Conservation (phyloP, 495 filamentous ascomycete species). For the Bacidia rubella region DNA sequence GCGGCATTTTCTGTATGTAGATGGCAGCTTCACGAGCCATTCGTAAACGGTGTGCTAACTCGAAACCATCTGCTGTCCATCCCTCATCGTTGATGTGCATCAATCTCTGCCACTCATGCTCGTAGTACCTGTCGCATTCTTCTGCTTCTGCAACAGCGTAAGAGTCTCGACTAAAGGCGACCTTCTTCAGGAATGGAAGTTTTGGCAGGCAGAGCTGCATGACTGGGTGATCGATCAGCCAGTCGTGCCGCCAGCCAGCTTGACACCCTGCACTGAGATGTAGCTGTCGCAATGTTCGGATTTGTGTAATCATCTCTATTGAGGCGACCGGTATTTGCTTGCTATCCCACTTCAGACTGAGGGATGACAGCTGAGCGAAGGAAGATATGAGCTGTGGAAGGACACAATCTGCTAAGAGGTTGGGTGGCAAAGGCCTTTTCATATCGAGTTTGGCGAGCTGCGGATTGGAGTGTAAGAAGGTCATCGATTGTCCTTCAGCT, state of each 20-base stretch:
- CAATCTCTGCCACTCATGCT: neutral
- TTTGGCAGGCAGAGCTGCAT: slow-evolving; percentile 1
- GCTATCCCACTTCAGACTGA: neutral
- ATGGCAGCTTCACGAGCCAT: neutral
- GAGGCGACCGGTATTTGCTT: neutral
- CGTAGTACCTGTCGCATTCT: neutral
- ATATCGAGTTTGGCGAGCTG: neutral
- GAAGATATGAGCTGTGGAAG: neutral
- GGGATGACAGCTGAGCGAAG: neutral
- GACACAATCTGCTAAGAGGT: neutral
- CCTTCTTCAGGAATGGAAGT: neutral
- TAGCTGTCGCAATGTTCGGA: slow-evolving; percentile 8
- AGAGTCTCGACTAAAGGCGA: slow-evolving; percentile 8
- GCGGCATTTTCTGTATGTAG: neutral
- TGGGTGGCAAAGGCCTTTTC: neutral
- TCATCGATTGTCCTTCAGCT: neutral
- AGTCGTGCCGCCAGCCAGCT: neutral
- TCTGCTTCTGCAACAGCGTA: neutral
- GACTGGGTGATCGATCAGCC: slow-evolving; percentile 10
- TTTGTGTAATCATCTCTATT: neutral
- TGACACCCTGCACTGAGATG: slow-evolving; percentile 6
- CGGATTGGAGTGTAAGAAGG: neutral
- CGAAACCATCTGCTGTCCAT: no score
- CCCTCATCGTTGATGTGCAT: neutral
- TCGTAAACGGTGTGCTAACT: neutral